A percentile compares a stretch with the other conserved stretches of the same genome.
phyloP scores from a whole-genome alignment of 1,139 yeast genomes.

The Saccharomyces pastorianus region DNA sequence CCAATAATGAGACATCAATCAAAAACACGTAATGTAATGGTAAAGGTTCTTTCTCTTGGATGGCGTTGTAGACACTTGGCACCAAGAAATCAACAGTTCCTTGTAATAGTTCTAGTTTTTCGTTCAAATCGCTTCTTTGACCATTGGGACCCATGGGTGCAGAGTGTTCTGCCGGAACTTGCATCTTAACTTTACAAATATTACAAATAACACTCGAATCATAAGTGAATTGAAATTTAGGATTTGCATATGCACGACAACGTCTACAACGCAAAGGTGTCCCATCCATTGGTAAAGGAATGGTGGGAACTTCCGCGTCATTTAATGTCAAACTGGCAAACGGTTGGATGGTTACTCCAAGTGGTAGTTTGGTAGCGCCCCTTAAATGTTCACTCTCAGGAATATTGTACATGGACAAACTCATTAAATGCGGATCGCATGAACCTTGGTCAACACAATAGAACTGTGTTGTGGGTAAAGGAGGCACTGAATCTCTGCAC shows the following conservation, averaged over 20 bases:
- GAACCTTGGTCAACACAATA: slow-evolving; percentile 74
- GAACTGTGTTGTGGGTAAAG: slow-evolving; percentile 68
- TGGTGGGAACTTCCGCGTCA: slow-evolving; percentile 30
- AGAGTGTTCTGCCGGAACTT: slow-evolving; percentile 59
- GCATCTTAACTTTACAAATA: slow-evolving; percentile 73
- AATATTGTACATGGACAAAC: slow-evolving; percentile 75
- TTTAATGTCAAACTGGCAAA: slow-evolving; percentile 51
- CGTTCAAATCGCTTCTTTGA: slow-evolving; percentile 51
- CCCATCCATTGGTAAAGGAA: slow-evolving; percentile 3
- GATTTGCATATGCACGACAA: slow-evolving; percentile 84
- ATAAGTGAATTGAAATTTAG: slow-evolving; percentile 62
- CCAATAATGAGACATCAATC: slow-evolving; percentile 64
- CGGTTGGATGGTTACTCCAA: slow-evolving; percentile 75
- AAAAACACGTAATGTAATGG: slow-evolving; percentile 68
- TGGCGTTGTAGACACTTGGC: slow-evolving; percentile 60
- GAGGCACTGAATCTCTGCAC: slow-evolving; percentile 70
- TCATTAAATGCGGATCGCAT: slow-evolving; percentile 70
- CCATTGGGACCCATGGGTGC: slow-evolving; percentile 56
- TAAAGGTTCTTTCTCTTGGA: slow-evolving; percentile 35
- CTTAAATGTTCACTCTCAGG: slow-evolving; percentile 72
- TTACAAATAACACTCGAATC: slow-evolving; percentile 72
- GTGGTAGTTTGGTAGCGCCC: slow-evolving; percentile 65
- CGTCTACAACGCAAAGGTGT: slow-evolving; percentile 80
- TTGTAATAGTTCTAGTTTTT: slow-evolving; percentile 66
- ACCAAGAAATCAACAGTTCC: slow-evolving; percentile 86